These are phyloP conservation scores for Phytophthora tubulina DNA, from an alignment of 352 stramenopile species.

Conservation along the genomic window DNA sequence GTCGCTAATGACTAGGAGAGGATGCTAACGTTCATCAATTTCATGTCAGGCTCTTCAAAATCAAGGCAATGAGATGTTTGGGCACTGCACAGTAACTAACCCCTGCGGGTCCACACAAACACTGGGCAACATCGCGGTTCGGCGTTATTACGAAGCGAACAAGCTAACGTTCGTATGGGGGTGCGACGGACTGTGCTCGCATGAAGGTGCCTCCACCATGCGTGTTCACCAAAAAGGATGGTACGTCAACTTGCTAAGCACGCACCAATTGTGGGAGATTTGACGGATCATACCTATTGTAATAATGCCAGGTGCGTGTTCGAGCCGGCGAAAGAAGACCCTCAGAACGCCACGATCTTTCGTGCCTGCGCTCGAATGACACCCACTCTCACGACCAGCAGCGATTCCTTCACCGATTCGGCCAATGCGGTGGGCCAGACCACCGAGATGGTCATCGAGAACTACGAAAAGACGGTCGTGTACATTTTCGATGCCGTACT, in stretches of 20 bases:
- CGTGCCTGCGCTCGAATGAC: constrained; percentile 61
- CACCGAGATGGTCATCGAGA: constrained; percentile 49
- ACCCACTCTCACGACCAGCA: constrained; percentile 36
- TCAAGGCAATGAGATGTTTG: constrained; percentile 57
- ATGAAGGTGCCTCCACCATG: constrained; percentile 32
- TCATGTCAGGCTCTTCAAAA: constrained; percentile 48
- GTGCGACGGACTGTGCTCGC: constrained; percentile 43
- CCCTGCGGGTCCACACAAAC: constrained; percentile 41
- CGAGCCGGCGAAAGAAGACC: constrained; percentile 49
- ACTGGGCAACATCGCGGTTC: constrained; percentile 55
- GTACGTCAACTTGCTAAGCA: constrained; percentile 30
- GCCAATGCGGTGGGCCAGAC: constrained; percentile 51
- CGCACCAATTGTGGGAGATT: background rate
- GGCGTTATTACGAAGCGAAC: constrained; percentile 52
- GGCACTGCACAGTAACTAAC: constrained; percentile 53
- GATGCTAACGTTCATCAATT: constrained; percentile 13
- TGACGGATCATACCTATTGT: constrained; percentile 4
- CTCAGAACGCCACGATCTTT: constrained; percentile 54
- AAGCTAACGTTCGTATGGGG: constrained; percentile 65
- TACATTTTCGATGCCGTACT: constrained; percentile 53
- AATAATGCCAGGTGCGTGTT: constrained; percentile 50
- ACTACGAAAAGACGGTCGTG: constrained; percentile 49
- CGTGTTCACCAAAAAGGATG: constrained; percentile 63
- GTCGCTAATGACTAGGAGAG: background rate
- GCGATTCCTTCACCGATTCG: constrained; percentile 22